Conservation (phyloP, 257 asterid genomes). For the Perilla frutescens region DNA sequence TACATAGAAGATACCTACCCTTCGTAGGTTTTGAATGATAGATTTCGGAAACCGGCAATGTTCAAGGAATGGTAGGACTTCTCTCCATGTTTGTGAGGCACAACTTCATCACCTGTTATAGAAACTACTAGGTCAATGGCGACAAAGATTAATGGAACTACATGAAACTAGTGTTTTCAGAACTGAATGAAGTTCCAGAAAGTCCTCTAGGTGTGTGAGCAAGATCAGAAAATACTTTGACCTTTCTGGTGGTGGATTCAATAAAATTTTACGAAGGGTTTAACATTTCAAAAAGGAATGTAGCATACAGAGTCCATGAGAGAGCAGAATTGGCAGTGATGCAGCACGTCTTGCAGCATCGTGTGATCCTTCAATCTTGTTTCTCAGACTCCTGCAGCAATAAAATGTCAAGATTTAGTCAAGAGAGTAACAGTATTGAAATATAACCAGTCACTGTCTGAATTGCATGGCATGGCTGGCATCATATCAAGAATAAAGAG, state of each 20-base stretch:
- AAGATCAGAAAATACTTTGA: not conserved
- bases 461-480: not conserved
- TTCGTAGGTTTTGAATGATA: constrained; percentile 69
- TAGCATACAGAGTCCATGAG: constrained; percentile 85
- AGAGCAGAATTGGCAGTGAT: constrained; percentile 83
- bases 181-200: not conserved
- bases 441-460: not conserved
- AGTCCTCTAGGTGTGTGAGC: not conserved
- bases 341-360: constrained; percentile 92
- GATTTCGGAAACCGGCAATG: constrained; percentile 78
- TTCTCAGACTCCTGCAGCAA: constrained; percentile 66
- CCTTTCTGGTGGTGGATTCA: not conserved
- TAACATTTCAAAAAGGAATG: not conserved
- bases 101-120: constrained; percentile 78
- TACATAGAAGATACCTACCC: constrained; percentile 69
- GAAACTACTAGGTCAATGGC: constrained; percentile 31
- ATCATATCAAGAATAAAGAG: not conserved
- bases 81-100: constrained; percentile 78
- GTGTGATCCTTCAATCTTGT: constrained; percentile 82
- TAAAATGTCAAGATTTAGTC: constrained; percentile 8
- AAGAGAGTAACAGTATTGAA: not conserved
- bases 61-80: constrained; percentile 69
- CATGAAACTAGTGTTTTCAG: not conserved
- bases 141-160: not conserved
- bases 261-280: not conserved